Base-by-base conservation (phyloP, 805 yeast genomes). In the Wickerhamomyces canadensis region DNA sequence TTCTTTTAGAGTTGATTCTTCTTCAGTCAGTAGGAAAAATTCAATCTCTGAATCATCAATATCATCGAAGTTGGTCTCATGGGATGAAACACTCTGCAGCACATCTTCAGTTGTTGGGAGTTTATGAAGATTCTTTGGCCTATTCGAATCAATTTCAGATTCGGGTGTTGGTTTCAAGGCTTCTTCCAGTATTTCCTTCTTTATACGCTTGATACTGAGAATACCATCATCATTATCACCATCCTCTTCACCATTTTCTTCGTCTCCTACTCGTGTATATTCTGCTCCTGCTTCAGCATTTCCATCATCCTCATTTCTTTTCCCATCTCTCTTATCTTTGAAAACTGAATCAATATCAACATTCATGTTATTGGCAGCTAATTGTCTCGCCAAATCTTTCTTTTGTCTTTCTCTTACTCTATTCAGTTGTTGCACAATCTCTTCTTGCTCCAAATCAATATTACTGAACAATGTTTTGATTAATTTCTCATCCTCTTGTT, bases 21-120 rank as follows among this genome's bases (percentile, higher is more conserved):
- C 87, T 37, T 72, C 78, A 3, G 74, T 70, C 33, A 93, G 65
- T 30, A 85, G 53, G 24, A 79, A 68, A 0, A 65, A 62, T 5
- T 76, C 77, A 11, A 86, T 67, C 47, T 87, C 96, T 12, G 79
- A 91, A 54, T 88, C 97, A 47, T 85, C 94, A 5, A 82, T 82
- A 50, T 87, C 95, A 8, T 79, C 78, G 31, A 82, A 66, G 34
- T 77, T 67, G 2, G 73, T 81, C 1, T 76, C 78, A 33, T 76
- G 80, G 21, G 82, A 84, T 0, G 75, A 58, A 3, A 85, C 66
- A 35, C 63, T 69, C 0, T 62, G 60, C 14, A 81, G 60, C 5
- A 82, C 52, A 1, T 80, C 74, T 11, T 56, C 61, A 0, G 89
- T 71, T 7, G 74, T 78, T 1, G 89, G 87, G 21, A 80, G 54